Evolutionary conservation across 2,329 filamentous ascomycete species (phyloP).

Genomic region (Magnaporthiopsis rhizophila): DNA sequence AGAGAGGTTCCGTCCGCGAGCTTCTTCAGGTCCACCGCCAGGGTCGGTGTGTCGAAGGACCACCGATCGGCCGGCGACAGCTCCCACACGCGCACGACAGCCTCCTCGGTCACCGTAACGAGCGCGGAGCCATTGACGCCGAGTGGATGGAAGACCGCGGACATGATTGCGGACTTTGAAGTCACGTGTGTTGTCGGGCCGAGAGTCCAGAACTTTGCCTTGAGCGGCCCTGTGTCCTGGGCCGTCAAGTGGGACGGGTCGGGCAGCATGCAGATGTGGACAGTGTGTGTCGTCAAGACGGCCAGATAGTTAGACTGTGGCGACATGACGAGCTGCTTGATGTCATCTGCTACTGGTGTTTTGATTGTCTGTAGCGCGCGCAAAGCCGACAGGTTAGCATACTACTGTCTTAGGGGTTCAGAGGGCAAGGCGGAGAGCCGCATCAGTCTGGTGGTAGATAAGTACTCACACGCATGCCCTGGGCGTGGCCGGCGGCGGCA

Average conservation of each 20-base stretch:
- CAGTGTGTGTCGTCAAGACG: constrained; percentile 77
- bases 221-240: constrained; percentile 59
- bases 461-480: constrained; percentile 40
- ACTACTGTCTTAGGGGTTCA: not conserved
- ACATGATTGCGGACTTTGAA: constrained; percentile 71
- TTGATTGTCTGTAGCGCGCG: constrained; percentile 58
- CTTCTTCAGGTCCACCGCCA: constrained; percentile 83
- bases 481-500: constrained; percentile 21
- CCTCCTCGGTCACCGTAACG: constrained; percentile 82
- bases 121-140: constrained; percentile 74
- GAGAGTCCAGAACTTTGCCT: constrained; percentile 82
- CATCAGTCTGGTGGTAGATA: not conserved
- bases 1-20: constrained; percentile 74
- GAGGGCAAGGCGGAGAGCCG: not conserved
- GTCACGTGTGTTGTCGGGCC: constrained; percentile 88
- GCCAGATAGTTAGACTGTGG: constrained; percentile 76
- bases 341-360: constrained; percentile 70
- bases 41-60: constrained; percentile 76
- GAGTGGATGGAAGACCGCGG: constrained; percentile 86
- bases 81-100: constrained; percentile 86
- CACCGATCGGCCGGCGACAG: constrained; percentile 74
- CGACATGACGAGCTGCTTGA: constrained; percentile 78
- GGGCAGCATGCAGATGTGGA: constrained; percentile 81
- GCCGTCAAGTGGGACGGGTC: constrained; percentile 68
- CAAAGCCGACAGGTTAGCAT: constrained; percentile 6